phyloP scores from a whole-genome alignment of 257 asterid genomes.

The Paulownia fortunei region DNA sequence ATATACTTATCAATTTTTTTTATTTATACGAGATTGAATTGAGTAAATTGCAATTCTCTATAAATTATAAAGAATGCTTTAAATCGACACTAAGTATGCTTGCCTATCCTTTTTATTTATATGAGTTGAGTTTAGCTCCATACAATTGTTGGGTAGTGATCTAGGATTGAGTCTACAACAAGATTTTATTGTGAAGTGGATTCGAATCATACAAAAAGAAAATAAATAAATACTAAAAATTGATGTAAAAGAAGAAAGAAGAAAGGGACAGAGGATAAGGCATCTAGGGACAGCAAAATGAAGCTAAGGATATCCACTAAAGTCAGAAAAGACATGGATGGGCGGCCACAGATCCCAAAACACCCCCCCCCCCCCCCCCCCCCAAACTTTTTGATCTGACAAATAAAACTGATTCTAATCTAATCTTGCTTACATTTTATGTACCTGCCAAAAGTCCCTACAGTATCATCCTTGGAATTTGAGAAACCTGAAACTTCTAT shows the following conservation, averaged over 20 bases:
- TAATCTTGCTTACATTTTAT: neutral
- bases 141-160: too few species aligned
- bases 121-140: too few species aligned
- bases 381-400: constrained; percentile 30
- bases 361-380: constrained; percentile 9
- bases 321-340: neutral
- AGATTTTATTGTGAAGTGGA: neutral
- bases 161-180: too few species aligned
- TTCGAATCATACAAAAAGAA: neutral
- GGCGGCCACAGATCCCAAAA: constrained; percentile 29
- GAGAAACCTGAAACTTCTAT: constrained; percentile 24
- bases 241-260: neutral
- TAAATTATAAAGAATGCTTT: too few species aligned
- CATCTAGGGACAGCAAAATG: constrained; percentile 27
- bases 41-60: too few species aligned
- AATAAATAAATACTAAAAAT: neutral
- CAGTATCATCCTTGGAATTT: constrained; percentile 50
- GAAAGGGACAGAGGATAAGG: constrained; percentile 27
- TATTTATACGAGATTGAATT: too few species aligned
- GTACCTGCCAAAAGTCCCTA: constrained; percentile 36
- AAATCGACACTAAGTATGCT: too few species aligned
- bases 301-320: constrained; percentile 12
- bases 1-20: too few species aligned
- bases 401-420: neutral
- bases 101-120: too few species aligned